phyloP scores from a whole-genome alignment of 192 early-diverging fungal genomes.

The Gonapodya sp. region DNA sequence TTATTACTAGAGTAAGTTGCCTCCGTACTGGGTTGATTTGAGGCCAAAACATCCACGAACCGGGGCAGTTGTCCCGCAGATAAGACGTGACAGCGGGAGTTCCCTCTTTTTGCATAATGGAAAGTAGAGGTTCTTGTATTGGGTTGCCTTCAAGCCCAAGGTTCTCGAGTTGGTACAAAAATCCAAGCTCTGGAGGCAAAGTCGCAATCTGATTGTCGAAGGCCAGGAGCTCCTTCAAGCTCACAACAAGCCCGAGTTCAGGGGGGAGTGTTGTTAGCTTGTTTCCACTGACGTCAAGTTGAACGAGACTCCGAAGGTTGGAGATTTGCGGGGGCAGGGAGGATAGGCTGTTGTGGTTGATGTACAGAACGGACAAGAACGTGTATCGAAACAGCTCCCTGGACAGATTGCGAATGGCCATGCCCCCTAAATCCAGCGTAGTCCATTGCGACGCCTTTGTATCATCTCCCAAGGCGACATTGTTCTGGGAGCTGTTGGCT shows the following conservation, averaged over 20 bases:
- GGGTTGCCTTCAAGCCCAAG: constrained; percentile 95
- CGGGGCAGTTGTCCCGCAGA: constrained; percentile 77
- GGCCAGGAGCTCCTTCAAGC: constrained; percentile 69
- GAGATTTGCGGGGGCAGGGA: constrained; percentile 61
- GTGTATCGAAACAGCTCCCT: constrained; percentile 65
- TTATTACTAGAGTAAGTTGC: background rate
- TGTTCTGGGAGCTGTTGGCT: constrained; percentile 7
- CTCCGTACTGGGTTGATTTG: background rate
- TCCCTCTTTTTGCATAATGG: constrained; percentile 77
- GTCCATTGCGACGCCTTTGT: constrained; percentile 58
- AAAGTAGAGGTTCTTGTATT: constrained; percentile 66
- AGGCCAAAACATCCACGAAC: constrained; percentile 41
- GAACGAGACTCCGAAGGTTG: constrained; percentile 52
- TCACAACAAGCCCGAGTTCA: constrained; percentile 76
- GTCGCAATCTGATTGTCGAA: constrained; percentile 86
- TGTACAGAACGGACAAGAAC: constrained; percentile 84
- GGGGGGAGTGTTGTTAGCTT: constrained; percentile 69
- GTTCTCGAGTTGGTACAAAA: constrained; percentile 76
- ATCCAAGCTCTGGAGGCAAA: constrained; percentile 81
- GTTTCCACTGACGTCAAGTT: constrained; percentile 86
- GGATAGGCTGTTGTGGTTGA: constrained; percentile 91
- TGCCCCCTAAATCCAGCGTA: constrained; percentile 86
- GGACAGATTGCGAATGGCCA: constrained; percentile 77
- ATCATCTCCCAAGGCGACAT: background rate
- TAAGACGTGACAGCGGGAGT: constrained; percentile 71